Evolutionary conservation across 495 filamentous ascomycete genomes (phyloP).

Genomic region (Aspergillus panamensis): DNA sequence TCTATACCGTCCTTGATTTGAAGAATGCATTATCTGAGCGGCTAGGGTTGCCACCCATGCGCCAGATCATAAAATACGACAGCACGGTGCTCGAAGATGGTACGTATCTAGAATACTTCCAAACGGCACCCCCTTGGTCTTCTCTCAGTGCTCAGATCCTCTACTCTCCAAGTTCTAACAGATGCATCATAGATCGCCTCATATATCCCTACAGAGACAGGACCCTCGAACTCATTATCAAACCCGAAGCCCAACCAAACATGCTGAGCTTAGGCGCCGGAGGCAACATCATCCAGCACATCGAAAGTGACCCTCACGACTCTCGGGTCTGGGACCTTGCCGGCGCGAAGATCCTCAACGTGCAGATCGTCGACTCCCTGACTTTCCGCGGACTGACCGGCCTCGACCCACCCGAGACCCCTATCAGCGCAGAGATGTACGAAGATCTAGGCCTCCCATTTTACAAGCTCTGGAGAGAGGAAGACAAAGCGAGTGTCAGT

Average conservation of each 20-base stretch:
- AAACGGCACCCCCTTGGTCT: too few relatives aligned
- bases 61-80: background rate
- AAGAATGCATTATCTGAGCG: background rate
- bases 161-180: background rate
- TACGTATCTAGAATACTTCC: background rate
- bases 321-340: background rate
- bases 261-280: background rate
- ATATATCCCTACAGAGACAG: background rate
- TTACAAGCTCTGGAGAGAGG: background rate
- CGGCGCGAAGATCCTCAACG: background rate
- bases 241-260: background rate
- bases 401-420: background rate
- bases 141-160: background rate
- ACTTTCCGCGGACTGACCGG: background rate
- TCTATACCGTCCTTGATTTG: background rate
- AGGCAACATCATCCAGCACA: conserved; percentile 1
- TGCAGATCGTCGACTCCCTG: background rate
- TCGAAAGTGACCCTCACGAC: background rate
- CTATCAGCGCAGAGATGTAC: background rate
- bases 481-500: conserved; percentile 1
- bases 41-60: background rate
- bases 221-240: background rate
- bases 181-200: background rate
- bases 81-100: background rate
- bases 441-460: background rate